Percentiles rank a stretch among this genome's conserved stretches.
These are phyloP conservation scores for Handroanthus guayacan DNA, from an alignment of 257 asterid species.

Conservation along the genomic window DNA sequence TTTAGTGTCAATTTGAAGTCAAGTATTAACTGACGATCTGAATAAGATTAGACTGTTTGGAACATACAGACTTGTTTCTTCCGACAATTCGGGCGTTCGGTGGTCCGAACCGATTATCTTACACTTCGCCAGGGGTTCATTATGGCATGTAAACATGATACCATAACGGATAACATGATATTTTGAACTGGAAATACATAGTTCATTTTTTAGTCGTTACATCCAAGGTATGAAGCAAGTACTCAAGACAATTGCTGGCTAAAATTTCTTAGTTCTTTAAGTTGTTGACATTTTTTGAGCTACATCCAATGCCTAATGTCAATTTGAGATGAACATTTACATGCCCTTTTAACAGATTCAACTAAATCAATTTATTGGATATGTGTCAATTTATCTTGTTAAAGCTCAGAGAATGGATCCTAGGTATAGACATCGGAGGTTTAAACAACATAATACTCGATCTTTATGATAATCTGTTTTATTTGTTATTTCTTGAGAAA, in stretches of 20 bases:
- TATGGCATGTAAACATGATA: conserved; percentile 51
- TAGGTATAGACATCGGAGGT: not conserved
- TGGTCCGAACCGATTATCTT: conserved; percentile 77
- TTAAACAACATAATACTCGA: too few relatives aligned
- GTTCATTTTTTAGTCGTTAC: not conserved
- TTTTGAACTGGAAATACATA: conserved; percentile 1
- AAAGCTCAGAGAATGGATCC: not conserved
- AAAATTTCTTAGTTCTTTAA: not conserved
- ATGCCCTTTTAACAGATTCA: not conserved
- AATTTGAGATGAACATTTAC: not conserved
- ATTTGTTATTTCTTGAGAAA: not conserved
- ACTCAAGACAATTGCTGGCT: not conserved
- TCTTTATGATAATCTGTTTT: conserved; percentile 3
- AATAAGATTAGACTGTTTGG: conserved; percentile 13
- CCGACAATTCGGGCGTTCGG: conserved; percentile 75
- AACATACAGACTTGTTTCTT: conserved; percentile 71
- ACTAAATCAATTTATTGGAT: not conserved
- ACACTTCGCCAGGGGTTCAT: conserved; percentile 81
- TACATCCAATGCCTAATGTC: not conserved
- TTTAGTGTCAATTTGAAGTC: not conserved
- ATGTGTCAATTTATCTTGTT: not conserved
- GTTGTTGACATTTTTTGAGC: not conserved
- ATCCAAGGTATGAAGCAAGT: not conserved
- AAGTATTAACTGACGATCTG: conserved; percentile 2
- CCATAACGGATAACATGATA: not conserved